Evolutionary conservation across 176 grass and related monocot genomes (phyloP), one percentile per base, ranked within the genome.

Genomic region (Chloris gayana): DNA sequence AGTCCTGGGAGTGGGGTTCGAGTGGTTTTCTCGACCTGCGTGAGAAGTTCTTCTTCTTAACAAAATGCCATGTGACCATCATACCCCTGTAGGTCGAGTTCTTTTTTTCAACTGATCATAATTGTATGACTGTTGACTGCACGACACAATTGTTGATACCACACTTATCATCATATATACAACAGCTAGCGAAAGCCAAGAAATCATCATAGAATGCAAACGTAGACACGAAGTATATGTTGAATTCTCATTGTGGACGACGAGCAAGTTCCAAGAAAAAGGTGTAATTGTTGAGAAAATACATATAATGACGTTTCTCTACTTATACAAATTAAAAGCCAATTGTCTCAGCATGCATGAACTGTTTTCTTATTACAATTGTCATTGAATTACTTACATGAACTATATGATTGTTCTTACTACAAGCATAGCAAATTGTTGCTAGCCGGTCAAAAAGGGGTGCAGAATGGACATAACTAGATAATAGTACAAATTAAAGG

Each of bases 401-500:
- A 53, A 67, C 45, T 67, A 42, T 22, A 47, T 54, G 18, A 38
- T 53, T 79, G 42, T 66, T 53, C 51, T 67, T 53, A 33, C 12
- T 25, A 4, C 50, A 7, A 57, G 31, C 50, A n/a, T 74, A 74
- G 19, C 24, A 74, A 39, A 39, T 75, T 77, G 53, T 45, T 47
- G 51, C 60, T 75, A 18, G 49, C 35, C 83, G 58, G 74, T 87
- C 46, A 87, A 87, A 87, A 77, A 87, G 59, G 59, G 50, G 15
- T 27, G 26, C 30, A 76, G 73, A 70, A 87, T 66, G 80, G 54
- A 78, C 85, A 78, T 45, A 57, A 7, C 41, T 41, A 61, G 58
- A 61, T 61, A 61, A 24, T 14, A 74, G 86, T 84, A 74, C 81
- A 75, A 80, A 80, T 13, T 69, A 88, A 88, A 88, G 81, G 85